Base-by-base conservation (phyloP, 164 flowering plant species). In the Dillenia turbinata region DNA sequence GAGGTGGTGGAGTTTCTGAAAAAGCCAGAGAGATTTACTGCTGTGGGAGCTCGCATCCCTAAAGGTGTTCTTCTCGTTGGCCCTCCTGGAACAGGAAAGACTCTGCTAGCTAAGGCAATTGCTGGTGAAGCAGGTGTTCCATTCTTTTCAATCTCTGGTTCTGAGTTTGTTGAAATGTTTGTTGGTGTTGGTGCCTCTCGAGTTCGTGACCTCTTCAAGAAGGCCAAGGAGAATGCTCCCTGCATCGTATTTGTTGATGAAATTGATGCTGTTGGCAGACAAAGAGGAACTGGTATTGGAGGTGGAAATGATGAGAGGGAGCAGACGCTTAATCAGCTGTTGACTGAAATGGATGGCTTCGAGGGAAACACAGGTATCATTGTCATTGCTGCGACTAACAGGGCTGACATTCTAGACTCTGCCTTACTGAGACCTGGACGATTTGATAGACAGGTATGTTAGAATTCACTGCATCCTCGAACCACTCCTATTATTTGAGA, bases 51-150 rank as follows among this genome's bases (percentile, higher is more conserved):
- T 66, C 89, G 92, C 26, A 90, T 90, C 68, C 97, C 97, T 45
- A 90, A 90, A 69, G 97, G 97, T 43, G 97, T 88, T 72, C 95
- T 90, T 71, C 88, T 90, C 45, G 73, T 90, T 69, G 97, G 95
- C 47, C 95, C 97, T 45, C 97, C 97, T 5, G 97, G 97, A 69
- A 88, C 97, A 49, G 97, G 97, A 53, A 90, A 90, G 72, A 88
- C 97, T 49, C 69, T 90, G 62, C 78, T 90, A 43, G 97, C 95
- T 62, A 90, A 90, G 73, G 97, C 95, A 16, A 88, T 88, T 73
- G 97, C 97, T 65, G 97, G 97, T 47, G 92, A 90, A 81, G 97
- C 97, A 9, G 95, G 97, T 17, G 97, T 90, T 53, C 95, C 94
- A 6, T 90, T 90, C 63, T 90, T 90, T 79, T 90, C 97, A 47